phyloP scores from a whole-genome alignment of 2,329 filamentous ascomycete species.

The Tolypocladium pustulatum region DNA sequence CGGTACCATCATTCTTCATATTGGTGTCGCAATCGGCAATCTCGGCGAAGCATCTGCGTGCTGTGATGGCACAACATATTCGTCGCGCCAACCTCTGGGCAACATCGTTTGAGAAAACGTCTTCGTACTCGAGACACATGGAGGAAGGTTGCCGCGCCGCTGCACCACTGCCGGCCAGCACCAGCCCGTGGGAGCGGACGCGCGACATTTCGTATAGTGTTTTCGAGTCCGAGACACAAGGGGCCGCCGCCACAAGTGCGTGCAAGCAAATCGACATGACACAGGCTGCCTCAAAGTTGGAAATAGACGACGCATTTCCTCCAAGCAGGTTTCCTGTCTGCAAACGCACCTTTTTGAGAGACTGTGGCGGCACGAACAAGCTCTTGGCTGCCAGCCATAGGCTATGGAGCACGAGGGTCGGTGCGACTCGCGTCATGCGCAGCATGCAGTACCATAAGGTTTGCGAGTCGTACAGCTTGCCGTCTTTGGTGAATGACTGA shows the following conservation, averaged over 20 bases:
- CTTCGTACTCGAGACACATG: slow-evolving; percentile 50
- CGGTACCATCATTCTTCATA: slow-evolving; percentile 17
- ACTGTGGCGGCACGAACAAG: slow-evolving; percentile 45
- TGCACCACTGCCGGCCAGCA: slow-evolving; percentile 34
- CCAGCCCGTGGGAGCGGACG: slow-evolving; percentile 43
- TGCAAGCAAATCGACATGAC: slow-evolving; percentile 52
- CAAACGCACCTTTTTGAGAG: slow-evolving; percentile 28
- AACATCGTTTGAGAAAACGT: slow-evolving; percentile 51
- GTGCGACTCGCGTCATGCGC: slow-evolving; percentile 44
- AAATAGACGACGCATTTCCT: slow-evolving; percentile 9
- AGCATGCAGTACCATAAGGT: slow-evolving; percentile 54
- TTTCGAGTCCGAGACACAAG: slow-evolving; percentile 34
- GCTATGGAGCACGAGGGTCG: slow-evolving; percentile 51
- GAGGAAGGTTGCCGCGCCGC: slow-evolving; percentile 34
- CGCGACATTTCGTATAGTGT: slow-evolving; percentile 50
- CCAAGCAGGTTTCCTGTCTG: slow-evolving; percentile 4
- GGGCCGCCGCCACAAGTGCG: slow-evolving; percentile 48
- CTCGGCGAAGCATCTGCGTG: slow-evolving; percentile 39
- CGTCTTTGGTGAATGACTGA: slow-evolving; percentile 44
- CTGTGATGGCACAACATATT: slow-evolving; percentile 45
- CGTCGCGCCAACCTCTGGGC: slow-evolving; percentile 48
- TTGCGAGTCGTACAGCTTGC: slow-evolving; percentile 46
- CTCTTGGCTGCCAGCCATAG: slow-evolving; percentile 51
- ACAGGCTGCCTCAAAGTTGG: slow-evolving; percentile 38
- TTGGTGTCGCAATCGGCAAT: slow-evolving; percentile 26